Evolutionary conservation across 1,284 basidiomycete genomes (phyloP).

Genomic region (Ustilago trichophora): DNA sequence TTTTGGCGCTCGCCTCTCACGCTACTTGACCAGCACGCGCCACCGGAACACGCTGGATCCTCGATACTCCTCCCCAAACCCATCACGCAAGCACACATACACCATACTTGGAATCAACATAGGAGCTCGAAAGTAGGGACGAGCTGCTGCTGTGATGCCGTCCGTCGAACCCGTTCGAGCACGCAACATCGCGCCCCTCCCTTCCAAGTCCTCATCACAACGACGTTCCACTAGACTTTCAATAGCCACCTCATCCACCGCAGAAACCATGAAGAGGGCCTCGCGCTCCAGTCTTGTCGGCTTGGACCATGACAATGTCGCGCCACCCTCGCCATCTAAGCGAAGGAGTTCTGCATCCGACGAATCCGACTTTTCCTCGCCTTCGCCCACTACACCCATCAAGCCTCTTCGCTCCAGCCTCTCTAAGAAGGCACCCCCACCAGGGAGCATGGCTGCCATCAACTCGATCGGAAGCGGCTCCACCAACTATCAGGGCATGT

Average conservation of each 20-base stretch:
- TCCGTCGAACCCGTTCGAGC: constrained; percentile 30
- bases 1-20: constrained; percentile 6
- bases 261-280: constrained; percentile 24
- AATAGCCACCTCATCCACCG: not conserved
- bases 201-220: constrained; percentile 7
- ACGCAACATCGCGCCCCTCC: constrained; percentile 27
- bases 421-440: constrained; percentile 37
- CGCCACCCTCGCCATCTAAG: constrained; percentile 29
- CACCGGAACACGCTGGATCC: no score
- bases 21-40: not conserved
- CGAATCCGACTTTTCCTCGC: constrained; percentile 24
- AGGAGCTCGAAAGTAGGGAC: not conserved
- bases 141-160: constrained; percentile 41
- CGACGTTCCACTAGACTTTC: not conserved
- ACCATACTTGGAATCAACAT: not conserved
- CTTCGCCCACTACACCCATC: constrained; percentile 25
- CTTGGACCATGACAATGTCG: not conserved
- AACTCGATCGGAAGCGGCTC: constrained; percentile 17
- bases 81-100: no score
- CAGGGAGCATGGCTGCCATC: constrained; percentile 42
- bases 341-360: constrained; percentile 32
- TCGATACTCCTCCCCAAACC: no score
- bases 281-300: constrained; percentile 15
- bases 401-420: constrained; percentile 42
- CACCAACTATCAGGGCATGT: constrained; percentile 74